These are phyloP conservation scores for Ceratocystis diversiconidia DNA, from an alignment of 2,329 filamentous ascomycete genomes.

Conservation along the genomic window DNA sequence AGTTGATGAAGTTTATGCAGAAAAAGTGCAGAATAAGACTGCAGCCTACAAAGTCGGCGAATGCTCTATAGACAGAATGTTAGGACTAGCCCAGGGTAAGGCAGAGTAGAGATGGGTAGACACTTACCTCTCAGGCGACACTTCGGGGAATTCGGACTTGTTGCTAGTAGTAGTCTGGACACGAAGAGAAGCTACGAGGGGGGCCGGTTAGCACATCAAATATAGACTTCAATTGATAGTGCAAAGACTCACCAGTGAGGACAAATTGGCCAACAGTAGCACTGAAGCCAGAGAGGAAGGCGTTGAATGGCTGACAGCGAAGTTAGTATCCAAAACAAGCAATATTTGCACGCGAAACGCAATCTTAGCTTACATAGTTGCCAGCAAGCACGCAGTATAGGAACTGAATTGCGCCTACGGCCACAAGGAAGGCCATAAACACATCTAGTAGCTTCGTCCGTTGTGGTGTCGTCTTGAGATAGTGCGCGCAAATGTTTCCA, in stretches of 20 bases:
- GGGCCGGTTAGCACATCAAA: background rate
- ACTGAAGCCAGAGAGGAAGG: slow-evolving; percentile 88
- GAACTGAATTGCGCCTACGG: slow-evolving; percentile 83
- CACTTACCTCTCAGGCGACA: slow-evolving; percentile 65
- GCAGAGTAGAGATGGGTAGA: background rate
- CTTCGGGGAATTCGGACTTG: slow-evolving; percentile 58
- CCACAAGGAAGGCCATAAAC: slow-evolving; percentile 77
- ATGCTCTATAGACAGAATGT: slow-evolving; percentile 49
- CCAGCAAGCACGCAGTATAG: slow-evolving; percentile 81
- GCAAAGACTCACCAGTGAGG: slow-evolving; percentile 53
- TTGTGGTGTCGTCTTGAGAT: slow-evolving; percentile 69
- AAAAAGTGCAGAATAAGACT: slow-evolving; percentile 96
- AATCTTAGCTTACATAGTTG: slow-evolving; percentile 63
- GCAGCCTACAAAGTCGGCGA: slow-evolving; percentile 90
- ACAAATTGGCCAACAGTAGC: slow-evolving; percentile 96
- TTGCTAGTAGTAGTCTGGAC: slow-evolving; percentile 85
- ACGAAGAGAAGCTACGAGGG: slow-evolving; percentile 48
- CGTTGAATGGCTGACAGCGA: slow-evolving; percentile 73
- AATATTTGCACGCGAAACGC: no score
- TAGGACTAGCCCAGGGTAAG: background rate
- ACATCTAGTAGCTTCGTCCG: slow-evolving; percentile 81
- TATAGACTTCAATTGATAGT: background rate
- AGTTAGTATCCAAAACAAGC: background rate
- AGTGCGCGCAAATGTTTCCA: slow-evolving; percentile 59
- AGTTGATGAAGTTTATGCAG: slow-evolving; percentile 99